phyloP scores from a whole-genome alignment of 1,139 yeast genomes.

The Sugiyamaella pinicola region DNA sequence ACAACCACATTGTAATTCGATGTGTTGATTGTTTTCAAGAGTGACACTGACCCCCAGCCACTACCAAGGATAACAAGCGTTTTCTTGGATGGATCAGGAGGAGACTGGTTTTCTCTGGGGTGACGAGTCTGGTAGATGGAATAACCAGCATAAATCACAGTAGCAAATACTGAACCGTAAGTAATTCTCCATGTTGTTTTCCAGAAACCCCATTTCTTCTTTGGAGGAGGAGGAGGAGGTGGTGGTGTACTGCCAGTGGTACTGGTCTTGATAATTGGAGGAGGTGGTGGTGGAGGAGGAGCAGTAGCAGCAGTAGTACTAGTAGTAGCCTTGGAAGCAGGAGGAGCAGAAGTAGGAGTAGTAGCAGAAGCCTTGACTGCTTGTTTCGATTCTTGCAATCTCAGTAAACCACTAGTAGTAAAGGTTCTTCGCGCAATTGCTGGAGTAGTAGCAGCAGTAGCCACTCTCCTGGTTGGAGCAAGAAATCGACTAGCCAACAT shows the following conservation, averaged over 20 bases:
- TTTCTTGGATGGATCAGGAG: conserved; percentile 65
- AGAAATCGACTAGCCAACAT: conserved; percentile 11
- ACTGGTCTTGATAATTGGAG: too few relatives aligned
- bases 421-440: conserved; percentile 2
- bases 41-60: conserved; percentile 90
- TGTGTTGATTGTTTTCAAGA: conserved; percentile 83
- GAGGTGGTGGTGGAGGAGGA: conserved; percentile 20
- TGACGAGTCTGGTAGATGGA: conserved; percentile 43
- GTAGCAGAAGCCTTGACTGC: background rate
- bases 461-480: conserved; percentile 9
- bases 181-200: conserved; percentile 41
- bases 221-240: conserved; percentile 10
- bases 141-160: conserved; percentile 40
- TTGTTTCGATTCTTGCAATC: conserved; percentile 9
- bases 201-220: conserved; percentile 34
- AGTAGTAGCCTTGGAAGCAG: conserved; percentile 14
- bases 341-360: conserved; percentile 7
- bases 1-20: conserved; percentile 83
- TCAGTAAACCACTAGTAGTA: background rate
- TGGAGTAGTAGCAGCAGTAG: background rate
- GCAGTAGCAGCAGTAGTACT: conserved; percentile 26
- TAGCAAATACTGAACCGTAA: conserved; percentile 38
- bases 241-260: too few relatives aligned
- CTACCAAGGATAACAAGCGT: conserved; percentile 87
- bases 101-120: conserved; percentile 43